Base-by-base conservation (phyloP, 176 grass and related monocot species). In the Aegilops sharonensis region DNA sequence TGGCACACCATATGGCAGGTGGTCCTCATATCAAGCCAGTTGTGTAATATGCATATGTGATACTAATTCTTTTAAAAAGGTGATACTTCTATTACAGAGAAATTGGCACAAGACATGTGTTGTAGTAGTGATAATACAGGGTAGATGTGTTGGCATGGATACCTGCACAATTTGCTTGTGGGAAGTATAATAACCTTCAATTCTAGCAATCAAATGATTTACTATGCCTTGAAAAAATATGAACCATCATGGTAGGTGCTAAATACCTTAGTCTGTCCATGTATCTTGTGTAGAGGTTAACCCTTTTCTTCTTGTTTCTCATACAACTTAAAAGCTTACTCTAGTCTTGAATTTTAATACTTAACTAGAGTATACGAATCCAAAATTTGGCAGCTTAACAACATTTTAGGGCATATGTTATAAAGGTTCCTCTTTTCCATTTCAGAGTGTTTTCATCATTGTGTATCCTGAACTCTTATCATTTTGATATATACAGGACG, bases 211-310 rank as follows among this genome's bases (percentile, higher is more conserved):
- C 37, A 39, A 39, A 39, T 39, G 37, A 39, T 39, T 72, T 36
- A 77, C 37, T 40, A 37, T 23, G 37, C 37, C 30, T 84, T 66
- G 56, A 64, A 82, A 61, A 76, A 90, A 31, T 86, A 32, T 63
- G 23, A 15, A 27, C 36, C 81, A 37, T 82, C 18, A 42, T 43
- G 9, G n/a, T 56, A 74, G 27, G 36, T 21, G 12, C 47, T 85
- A 61, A 67, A 37, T 36, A 60, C 74, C 45, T 74, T 81, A 25
- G 9, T 6, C 40, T 10, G 45, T 67, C 65, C 56, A 80, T 72
- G 39, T 13, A 43, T 48, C 5, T 63, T 60, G 67, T 73, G 25
- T 50, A 84, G 70, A 63, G 29, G 36, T 76, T 64, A 17, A 32
- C 42, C 52, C 21, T 32, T 10, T 65, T 65, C 18, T 7, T 87